Conservation (phyloP, 164 flowering plant species). For the Malania oleifera region DNA sequence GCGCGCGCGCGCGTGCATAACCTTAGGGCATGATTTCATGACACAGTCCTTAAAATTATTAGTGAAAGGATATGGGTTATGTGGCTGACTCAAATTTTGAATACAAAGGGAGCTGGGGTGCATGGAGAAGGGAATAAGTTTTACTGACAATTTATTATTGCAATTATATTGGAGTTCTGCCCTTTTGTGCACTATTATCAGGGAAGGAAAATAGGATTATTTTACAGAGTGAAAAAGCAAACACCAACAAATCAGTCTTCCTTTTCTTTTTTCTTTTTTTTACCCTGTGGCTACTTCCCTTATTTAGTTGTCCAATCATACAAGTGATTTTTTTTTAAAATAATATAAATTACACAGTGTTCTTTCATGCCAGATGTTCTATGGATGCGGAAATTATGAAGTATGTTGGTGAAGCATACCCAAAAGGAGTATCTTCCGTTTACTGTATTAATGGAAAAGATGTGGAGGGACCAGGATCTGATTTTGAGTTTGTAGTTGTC, state of each 20-base stretch:
- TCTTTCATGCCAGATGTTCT: slow-evolving; percentile 55
- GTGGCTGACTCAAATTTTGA: too few species aligned
- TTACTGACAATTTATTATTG: too few species aligned
- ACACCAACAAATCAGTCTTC: neutral
- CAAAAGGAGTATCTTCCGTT: slow-evolving; percentile 85
- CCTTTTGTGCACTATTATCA: too few species aligned
- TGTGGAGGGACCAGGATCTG: slow-evolving; percentile 78
- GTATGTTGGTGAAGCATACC: slow-evolving; percentile 83
- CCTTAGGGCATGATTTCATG: too few species aligned
- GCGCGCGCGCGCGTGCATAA: too few species aligned
- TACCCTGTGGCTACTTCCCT: too few species aligned
- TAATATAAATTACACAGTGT: neutral
- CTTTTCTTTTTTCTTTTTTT: too few species aligned
- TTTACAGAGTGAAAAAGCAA: neutral
- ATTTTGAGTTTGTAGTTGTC: slow-evolving; percentile 86
- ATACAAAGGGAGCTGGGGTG: too few species aligned
- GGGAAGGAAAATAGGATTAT: neutral
- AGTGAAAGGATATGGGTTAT: too few species aligned
- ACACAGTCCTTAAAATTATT: too few species aligned
- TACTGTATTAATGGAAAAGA: slow-evolving; percentile 79
- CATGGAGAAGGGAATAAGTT: too few species aligned
- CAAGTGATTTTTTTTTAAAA: neutral
- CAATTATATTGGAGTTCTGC: too few species aligned
- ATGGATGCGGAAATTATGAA: slow-evolving; percentile 76
- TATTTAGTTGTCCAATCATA: neutral